Base-by-base conservation (phyloP, 1,139 yeast genomes). In the Entelexis paramagnoliae region DNA sequence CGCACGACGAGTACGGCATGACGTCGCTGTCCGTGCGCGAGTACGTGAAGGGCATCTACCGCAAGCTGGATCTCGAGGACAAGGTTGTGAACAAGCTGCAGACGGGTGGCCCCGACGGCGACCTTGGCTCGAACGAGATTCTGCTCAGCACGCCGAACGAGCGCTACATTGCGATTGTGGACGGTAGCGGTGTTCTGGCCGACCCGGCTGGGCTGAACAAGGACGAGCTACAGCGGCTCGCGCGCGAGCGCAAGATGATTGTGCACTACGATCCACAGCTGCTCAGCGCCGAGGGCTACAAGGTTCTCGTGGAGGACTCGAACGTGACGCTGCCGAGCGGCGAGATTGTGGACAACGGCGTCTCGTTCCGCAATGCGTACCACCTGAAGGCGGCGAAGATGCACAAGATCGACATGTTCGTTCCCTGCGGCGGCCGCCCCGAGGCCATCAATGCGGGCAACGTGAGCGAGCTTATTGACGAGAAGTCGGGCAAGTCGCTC, bases 31-130 rank as follows among this genome's bases (percentile, higher is more conserved):
- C 96, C 48, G 97, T 91, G 48, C 81, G 98, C 64, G 86, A 95
- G 51, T 91, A 82, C 67, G 94, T 91, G 54, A 83, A 85, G 67
- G 86, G 87, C 65, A 81, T 89, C 57, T 91, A 89, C 68, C 83
- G 86, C 61, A 85, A 87, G 67, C 76, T 83, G 57, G 64, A 70
- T n/a, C 72, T 89, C 57, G 69, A 71, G 42, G 79, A 82, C 59
- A 70, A 77, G 55, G 70, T 77, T 35, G 77, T 89, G 55, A 76
- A 76, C 63, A 91, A 91, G 71, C 74, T 91, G 65, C 98, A 91
- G 73, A 91, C 97, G 53, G 98, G 97, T 70, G 98, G 98, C 46
- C 98, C 98, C 57, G 97, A 91, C 70, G 98, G 98, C 64, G 98
- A 91, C 69, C 76, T 91, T 63, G 98, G 98, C 36, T 85, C 95